phyloP scores from a whole-genome alignment of 169 alveolate species.

The Plasmodium vinckei region DNA sequence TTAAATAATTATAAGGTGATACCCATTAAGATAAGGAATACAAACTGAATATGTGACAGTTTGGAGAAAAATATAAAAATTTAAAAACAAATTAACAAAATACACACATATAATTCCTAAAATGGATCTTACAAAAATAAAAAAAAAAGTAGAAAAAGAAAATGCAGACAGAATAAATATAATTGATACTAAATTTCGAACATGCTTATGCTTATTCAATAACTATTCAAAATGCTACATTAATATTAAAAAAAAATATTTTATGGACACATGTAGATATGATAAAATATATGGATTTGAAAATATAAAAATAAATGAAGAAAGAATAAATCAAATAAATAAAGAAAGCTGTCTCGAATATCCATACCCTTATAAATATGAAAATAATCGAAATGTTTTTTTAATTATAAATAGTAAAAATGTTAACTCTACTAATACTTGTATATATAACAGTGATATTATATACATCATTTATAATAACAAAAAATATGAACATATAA shows the following conservation, averaged over 20 bases:
- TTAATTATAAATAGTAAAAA: slow-evolving; percentile 63
- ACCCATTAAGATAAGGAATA: not conserved
- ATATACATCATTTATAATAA: slow-evolving; percentile 72
- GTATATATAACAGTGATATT: slow-evolving; percentile 58
- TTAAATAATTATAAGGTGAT: not conserved
- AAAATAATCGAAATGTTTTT: slow-evolving; percentile 53
- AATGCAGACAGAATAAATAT: slow-evolving; percentile 56
- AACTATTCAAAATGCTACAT: slow-evolving; percentile 64
- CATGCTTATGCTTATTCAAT: slow-evolving; percentile 48
- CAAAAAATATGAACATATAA: slow-evolving; percentile 73
- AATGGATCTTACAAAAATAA: slow-evolving; percentile 30
- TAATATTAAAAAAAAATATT: slow-evolving; percentile 38
- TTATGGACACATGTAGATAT: slow-evolving; percentile 34
- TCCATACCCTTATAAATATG: slow-evolving; percentile 67
- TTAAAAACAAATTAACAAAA: not conserved
- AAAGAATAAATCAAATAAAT: not conserved
- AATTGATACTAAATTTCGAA: slow-evolving; percentile 41
- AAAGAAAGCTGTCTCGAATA: slow-evolving; percentile 63
- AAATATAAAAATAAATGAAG: slow-evolving; percentile 40
- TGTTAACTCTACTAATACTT: slow-evolving; percentile 27
- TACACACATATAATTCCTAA: not conserved
- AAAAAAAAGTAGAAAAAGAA: slow-evolving; percentile 43
- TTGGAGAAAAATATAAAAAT: not conserved
- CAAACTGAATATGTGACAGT: not conserved
- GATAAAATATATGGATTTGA: slow-evolving; percentile 72